Base-by-base conservation (phyloP, 106 monocot species). In the Dioscorea zingiberensis region DNA sequence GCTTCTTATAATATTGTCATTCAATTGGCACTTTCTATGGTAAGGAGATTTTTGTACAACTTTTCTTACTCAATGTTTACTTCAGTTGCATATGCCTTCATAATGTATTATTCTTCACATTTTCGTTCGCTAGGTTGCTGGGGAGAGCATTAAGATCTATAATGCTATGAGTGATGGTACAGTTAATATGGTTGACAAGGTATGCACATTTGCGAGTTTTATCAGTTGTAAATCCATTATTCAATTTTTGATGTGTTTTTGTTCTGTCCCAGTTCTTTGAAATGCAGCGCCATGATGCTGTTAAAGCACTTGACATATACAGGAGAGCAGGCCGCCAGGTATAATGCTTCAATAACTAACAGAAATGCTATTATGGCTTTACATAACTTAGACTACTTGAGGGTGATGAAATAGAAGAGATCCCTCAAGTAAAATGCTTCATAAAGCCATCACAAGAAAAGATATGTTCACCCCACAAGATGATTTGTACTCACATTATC, bases 131-230 rank as follows among this genome's bases (percentile, higher is more conserved):
- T 54, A 97, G 97, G 86, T 97, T 79, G 85, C 91, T 68, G 75
- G 60, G 51, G 97, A 97, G 73, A 97, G 97, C 62, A 61, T 88
- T 47, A 92, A 80, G 70, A 75, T 97, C 44, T 84, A 92, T 73
- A 83, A 77, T 75, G 81, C 97, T 27, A 88, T 97, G 67, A 89
- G 71, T 77, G 83, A 81, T 75, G 97, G 97, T 49, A 97, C 81
- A 62, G 59, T 79, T 25, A 97, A 97, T 77, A 69, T 97, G 77
- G 88, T 89, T 46, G 97, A 97, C 79, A 92, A 97, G 92, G 97
- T 97, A 86, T 47, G 32, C 11, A 30, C 54, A n/a, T 18, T 71
- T 62, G 70, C 14, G 11, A 8, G 45, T 26, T 58, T 72, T 23
- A n/a, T 55, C 13, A 48, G 4, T 18, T 19, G 15, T 18, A 38